A percentile compares a stretch with the other conserved stretches of the same genome.
phyloP scores from a whole-genome alignment of 805 yeast species.

The Wickerhamomyces pijperi region DNA sequence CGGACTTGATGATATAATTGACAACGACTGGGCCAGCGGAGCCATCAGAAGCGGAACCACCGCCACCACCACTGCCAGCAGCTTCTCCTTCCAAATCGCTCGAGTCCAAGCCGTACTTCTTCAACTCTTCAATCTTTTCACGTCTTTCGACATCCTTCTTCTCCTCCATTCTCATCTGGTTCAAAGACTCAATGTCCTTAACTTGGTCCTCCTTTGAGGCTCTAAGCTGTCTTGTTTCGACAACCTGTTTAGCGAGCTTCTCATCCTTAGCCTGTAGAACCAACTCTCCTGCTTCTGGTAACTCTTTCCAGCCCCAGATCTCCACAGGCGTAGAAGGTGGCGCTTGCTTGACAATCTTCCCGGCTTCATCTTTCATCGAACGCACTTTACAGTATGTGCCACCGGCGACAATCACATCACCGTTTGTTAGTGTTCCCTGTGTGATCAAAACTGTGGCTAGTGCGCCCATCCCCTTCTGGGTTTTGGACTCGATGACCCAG shows the following conservation, averaged over 20 bases:
- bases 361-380: conserved; percentile 64
- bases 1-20: conserved; percentile 74
- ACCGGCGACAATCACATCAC: conserved; percentile 76
- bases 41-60: background rate
- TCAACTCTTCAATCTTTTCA: conserved; percentile 44
- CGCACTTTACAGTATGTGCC: conserved; percentile 76
- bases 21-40: conserved; percentile 21
- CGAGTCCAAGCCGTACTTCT: conserved; percentile 47
- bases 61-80: conserved; percentile 10
- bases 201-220: conserved; percentile 46
- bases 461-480: conserved; percentile 73
- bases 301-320: conserved; percentile 86
- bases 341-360: conserved; percentile 51
- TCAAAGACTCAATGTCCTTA: conserved; percentile 57
- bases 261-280: conserved; percentile 71
- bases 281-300: conserved; percentile 86
- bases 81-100: conserved; percentile 18
- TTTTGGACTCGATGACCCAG: conserved; percentile 78
- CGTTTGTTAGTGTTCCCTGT: conserved; percentile 64
- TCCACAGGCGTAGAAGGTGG: conserved; percentile 87
- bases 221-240: conserved; percentile 54
- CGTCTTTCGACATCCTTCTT: conserved; percentile 40
- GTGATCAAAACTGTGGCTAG: conserved; percentile 78
- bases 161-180: conserved; percentile 50
- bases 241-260: conserved; percentile 62